Evolutionary conservation across 495 filamentous ascomycete genomes (phyloP).

Genomic region (Aspergillus cavernicola): DNA sequence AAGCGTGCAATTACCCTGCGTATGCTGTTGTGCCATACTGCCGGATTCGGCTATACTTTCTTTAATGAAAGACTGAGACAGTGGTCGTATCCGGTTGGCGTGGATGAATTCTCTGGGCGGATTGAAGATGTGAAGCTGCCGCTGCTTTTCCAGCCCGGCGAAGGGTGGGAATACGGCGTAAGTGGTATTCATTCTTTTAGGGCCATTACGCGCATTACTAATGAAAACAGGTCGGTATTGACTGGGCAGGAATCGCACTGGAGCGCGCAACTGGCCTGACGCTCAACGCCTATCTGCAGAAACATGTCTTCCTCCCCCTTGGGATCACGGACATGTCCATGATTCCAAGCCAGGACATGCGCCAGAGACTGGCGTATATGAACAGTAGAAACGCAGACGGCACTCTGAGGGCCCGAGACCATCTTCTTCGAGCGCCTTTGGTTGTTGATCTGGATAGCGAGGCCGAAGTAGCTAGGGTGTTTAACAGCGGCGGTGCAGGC

Average conservation of each 20-base stretch:
- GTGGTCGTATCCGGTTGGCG: slow-evolving; percentile 41
- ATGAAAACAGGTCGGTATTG: slow-evolving; percentile 40
- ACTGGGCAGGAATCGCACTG: slow-evolving; percentile 58
- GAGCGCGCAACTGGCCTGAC: slow-evolving; percentile 49
- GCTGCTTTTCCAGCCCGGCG: slow-evolving; percentile 54
- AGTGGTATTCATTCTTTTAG: neutral
- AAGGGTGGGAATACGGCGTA: slow-evolving; percentile 54
- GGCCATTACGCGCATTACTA: neutral
- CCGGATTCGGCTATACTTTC: slow-evolving; percentile 51
- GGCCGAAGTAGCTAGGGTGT: slow-evolving; percentile 25
- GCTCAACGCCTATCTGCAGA: slow-evolving; percentile 54
- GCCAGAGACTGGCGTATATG: slow-evolving; percentile 46
- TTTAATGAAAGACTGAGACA: slow-evolving; percentile 50
- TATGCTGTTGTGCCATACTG: slow-evolving; percentile 47
- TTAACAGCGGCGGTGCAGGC: slow-evolving; percentile 53
- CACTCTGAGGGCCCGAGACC: slow-evolving; percentile 40
- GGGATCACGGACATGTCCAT: slow-evolving; percentile 52
- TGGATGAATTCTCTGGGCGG: slow-evolving; percentile 53
- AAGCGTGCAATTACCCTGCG: slow-evolving; percentile 54
- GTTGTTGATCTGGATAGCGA: slow-evolving; percentile 27
- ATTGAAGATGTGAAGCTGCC: slow-evolving; percentile 43
- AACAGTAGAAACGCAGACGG: slow-evolving; percentile 40
- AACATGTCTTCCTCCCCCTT: slow-evolving; percentile 56
- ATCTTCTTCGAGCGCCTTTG: slow-evolving; percentile 45
- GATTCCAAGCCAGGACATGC: slow-evolving; percentile 52